Base-by-base conservation (phyloP, 257 asterid genomes). In the Cruciata laevipes region DNA sequence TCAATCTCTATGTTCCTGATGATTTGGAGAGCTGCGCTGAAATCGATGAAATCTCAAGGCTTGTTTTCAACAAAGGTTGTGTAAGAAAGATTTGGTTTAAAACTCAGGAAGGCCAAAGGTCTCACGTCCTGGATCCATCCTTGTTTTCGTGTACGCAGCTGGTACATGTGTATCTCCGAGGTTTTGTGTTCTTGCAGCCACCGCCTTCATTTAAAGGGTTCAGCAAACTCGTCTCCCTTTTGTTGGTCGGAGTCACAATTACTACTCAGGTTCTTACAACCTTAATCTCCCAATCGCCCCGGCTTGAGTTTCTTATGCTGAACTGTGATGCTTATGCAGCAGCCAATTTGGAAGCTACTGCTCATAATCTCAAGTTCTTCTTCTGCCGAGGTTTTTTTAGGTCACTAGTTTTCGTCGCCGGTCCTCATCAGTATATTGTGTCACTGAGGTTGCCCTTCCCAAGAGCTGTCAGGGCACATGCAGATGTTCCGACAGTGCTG, bases 181-280 rank as follows among this genome's bases (percentile, higher is more conserved):
- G 12, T 14, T 66, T 67, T 66, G 16, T 58, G 14, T 27, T 72
- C 32, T n/a, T n/a, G n/a, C 10, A 3, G 14, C 55, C 63, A 60
- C 58, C 76, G 11, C 42, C 24, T 9, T 7, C 11, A 52, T 73
- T 73, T 6, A 21, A 17, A 55, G 72, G 72, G 44, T 73, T 66
- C 24, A 25, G 60, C 23, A 32, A 21, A n/a, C 66, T 66, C 24
- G 63, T 66, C 32, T n/a, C 6, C 4, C 31, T 66, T 6, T 12
- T 6, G 5, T 31, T 72, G 20, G 0, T 14, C 12, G 16, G 53
- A 20, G 70, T 63, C 65, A 17, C 49, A 16, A 55, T 63, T 53
- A 3, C 14, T 35, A 33, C 35, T 59, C 49, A 35, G 23, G 18
- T 0, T 0, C 68, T 73, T 32, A 25, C 68, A 24, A 58, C 68